Percentiles rank a stretch among this genome's conserved stretches.
Evolutionary conservation across 306 rosid genomes (phyloP).

Genomic region (Gillenia trifoliata): DNA sequence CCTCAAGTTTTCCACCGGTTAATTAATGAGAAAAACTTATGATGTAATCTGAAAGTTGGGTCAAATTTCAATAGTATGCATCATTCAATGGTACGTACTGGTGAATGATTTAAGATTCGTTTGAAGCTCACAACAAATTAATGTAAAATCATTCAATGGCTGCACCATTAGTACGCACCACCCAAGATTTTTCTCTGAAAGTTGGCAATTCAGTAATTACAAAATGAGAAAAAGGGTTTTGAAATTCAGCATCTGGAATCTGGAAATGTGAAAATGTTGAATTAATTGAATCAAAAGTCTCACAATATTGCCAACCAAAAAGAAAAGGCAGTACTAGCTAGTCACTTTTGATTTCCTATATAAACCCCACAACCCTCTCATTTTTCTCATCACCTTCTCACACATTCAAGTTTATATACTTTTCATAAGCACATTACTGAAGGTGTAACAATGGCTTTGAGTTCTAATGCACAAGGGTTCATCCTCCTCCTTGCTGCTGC

Average conservation of each 20-base stretch:
- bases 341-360: not conserved
- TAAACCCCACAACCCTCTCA: constrained; percentile 2
- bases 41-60: not conserved
- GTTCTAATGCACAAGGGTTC: constrained; percentile 14
- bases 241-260: not conserved
- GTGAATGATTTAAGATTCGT: no score
- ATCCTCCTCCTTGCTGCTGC: constrained; percentile 26
- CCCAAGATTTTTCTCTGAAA: no score
- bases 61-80: no score
- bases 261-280: constrained; percentile 1
- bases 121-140: no score
- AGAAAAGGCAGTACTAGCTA: not conserved
- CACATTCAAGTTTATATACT: not conserved
- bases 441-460: constrained; percentile 8
- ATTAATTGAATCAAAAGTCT: not conserved
- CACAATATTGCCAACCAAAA: not conserved
- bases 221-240: not conserved
- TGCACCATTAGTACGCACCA: no score
- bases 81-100: no score
- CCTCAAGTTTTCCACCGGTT: not conserved
- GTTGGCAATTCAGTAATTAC: not conserved
- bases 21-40: not conserved
- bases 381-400: not conserved
- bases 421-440: not conserved
- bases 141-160: no score